Evolutionary conservation across 768 basidiomycete species (phyloP).

Genomic region (Amanita exitialis): DNA sequence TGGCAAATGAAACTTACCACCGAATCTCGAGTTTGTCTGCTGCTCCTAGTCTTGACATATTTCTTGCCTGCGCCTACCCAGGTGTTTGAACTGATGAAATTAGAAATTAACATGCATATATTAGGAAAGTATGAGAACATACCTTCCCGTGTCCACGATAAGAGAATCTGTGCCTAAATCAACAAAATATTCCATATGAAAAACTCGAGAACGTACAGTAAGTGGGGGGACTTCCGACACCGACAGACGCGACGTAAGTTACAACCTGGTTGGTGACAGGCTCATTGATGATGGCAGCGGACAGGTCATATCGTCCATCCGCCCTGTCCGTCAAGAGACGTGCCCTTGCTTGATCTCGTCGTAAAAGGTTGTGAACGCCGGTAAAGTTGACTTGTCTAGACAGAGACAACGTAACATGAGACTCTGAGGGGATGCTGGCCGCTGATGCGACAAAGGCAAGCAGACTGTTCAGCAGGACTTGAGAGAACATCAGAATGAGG

Average conservation of each 20-base stretch:
- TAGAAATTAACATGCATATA: neutral
- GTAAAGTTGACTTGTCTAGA: too few species aligned
- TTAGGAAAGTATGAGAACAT: neutral
- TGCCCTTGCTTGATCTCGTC: too few species aligned
- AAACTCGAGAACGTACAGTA: neutral
- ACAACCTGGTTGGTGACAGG: neutral
- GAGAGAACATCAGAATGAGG: too few species aligned
- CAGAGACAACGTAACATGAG: too few species aligned
- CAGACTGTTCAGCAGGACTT: too few species aligned
- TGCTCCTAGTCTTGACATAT: constrained; percentile 37
- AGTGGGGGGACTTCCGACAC: neutral
- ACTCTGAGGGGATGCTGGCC: too few species aligned
- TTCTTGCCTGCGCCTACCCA: constrained; percentile 44
- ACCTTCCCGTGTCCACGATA: neutral
- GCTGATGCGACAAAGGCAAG: too few species aligned
- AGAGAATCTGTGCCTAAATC: neutral
- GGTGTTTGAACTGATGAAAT: neutral
- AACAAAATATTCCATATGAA: neutral
- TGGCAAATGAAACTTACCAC: constrained; percentile 17
- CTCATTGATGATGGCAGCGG: neutral
- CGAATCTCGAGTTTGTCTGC: constrained; percentile 21
- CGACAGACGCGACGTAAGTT: neutral
- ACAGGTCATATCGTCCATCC: too few species aligned
- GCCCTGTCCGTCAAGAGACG: too few species aligned
- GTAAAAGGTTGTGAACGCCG: too few species aligned